Base-by-base conservation (phyloP, 805 yeast genomes). In the Candida schatavii region DNA sequence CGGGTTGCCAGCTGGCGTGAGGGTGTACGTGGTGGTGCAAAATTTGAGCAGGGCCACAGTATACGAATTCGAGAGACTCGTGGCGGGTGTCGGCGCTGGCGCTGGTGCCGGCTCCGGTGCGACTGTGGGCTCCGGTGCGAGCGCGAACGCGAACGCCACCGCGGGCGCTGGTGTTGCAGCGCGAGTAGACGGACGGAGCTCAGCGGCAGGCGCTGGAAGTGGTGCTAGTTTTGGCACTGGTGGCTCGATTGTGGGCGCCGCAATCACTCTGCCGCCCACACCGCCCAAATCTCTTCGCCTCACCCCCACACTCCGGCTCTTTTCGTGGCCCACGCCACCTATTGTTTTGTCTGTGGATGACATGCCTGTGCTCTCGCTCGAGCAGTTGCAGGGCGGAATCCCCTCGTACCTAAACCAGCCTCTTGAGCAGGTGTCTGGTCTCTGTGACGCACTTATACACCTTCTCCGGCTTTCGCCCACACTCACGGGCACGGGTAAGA, bases 381-480 rank as follows among this genome's bases (percentile, higher is more conserved):
- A 76, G 18, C 39, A 56, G 46, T 49, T 52, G 4, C 44, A 49
- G 32, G 66, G 67, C 2, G 72, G 72, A 0, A 56, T 73, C 2
- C 66, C 66, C 15, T 54, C 73, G 17, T 78, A 81, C 48, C 57
- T 70, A 11, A 55, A 68, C 21, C 60, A 70, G 27, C 72, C 81
- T 1, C 50, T 76, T 2, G 60, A 70, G 21, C 71, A 78, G 5
- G 62, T 81, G 0, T 66, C 75, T 20, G 51, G 58, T 34, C 52
- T 84, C 2, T 77, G 86, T 0, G 61, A 70, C 23, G 64, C 79
- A 0, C 51, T 86, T 28, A 57, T 82, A 13, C 61, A 68, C 19
- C 45, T 83, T 10, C 39, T 78, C 61, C 40, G 74, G 68, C 27
- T 66, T 59, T 44, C 66, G 48, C 41, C 48, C 6, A 15, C 28